Conservation (phyloP, 2,329 filamentous ascomycete species). For the Aspergillus sp. region DNA sequence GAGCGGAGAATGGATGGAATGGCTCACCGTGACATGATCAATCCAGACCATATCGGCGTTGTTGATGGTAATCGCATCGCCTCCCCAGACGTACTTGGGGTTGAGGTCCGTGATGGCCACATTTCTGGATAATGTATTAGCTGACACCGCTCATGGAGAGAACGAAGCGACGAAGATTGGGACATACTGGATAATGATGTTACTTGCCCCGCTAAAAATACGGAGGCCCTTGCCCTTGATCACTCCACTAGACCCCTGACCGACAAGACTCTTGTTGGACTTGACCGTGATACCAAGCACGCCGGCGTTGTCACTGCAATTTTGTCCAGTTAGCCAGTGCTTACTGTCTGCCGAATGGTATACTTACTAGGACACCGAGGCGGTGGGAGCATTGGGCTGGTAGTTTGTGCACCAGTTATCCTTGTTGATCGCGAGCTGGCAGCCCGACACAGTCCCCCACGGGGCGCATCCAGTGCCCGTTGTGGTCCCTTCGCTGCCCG, state of each 20-base stretch:
- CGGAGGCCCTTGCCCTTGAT: conserved; percentile 64
- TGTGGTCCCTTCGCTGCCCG: conserved; percentile 40
- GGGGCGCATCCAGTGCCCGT: conserved; percentile 59
- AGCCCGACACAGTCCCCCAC: conserved; percentile 57
- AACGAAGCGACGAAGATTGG: conserved; percentile 25
- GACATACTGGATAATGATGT: conserved; percentile 61
- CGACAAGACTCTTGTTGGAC: conserved; percentile 63
- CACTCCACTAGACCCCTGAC: conserved; percentile 56
- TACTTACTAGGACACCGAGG: not conserved
- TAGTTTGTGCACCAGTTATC: conserved; percentile 55
- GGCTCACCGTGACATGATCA: conserved; percentile 52
- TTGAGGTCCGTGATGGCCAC: conserved; percentile 52
- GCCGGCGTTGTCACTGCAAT: conserved; percentile 55
- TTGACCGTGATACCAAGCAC: conserved; percentile 56
- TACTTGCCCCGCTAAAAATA: conserved; percentile 52
- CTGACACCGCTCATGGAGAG: not conserved
- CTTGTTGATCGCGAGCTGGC: conserved; percentile 66
- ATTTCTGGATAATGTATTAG: conserved; percentile 9
- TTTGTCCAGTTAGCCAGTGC: not conserved
- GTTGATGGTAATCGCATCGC: conserved; percentile 61
- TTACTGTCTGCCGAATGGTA: not conserved
- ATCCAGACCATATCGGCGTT: conserved; percentile 52
- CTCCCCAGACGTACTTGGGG: conserved; percentile 63
- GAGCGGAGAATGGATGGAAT: too few species aligned
- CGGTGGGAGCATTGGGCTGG: not conserved